Evolutionary conservation across 208 protist genomes (phyloP).

Genomic region (Trypanosoma melophagium): DNA sequence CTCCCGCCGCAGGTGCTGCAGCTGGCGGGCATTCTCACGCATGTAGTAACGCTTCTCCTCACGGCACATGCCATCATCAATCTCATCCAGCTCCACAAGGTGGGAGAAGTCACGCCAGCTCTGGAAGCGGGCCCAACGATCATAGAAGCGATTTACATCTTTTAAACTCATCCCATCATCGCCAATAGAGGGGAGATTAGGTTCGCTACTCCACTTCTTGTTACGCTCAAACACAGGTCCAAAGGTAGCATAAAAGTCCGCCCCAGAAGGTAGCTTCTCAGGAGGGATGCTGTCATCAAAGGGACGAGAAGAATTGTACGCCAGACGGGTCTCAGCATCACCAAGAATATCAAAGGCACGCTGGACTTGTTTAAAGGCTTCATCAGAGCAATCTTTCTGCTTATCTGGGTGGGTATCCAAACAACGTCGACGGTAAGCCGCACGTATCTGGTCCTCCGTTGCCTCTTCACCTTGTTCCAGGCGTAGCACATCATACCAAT

Average conservation of each 20-base stretch:
- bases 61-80: conserved; percentile 89
- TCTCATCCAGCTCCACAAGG: conserved; percentile 91
- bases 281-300: conserved; percentile 94
- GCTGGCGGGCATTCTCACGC: conserved; percentile 93
- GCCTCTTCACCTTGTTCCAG: conserved; percentile 57
- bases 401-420: conserved; percentile 97
- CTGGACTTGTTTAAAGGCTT: conserved; percentile 93
- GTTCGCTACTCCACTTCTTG: conserved; percentile 81
- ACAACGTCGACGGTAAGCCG: conserved; percentile 91
- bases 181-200: conserved; percentile 76
- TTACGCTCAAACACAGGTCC: conserved; percentile 92
- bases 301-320: conserved; percentile 93
- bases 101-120: conserved; percentile 96
- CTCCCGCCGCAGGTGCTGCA: conserved; percentile 76
- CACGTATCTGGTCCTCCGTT: conserved; percentile 70
- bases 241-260: conserved; percentile 91
- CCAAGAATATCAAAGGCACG: conserved; percentile 94
- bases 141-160: conserved; percentile 93
- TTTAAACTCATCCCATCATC: conserved; percentile 53
- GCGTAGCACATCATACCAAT: conserved; percentile 89
- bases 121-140: conserved; percentile 93
- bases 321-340: conserved; percentile 81
- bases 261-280: conserved; percentile 44
- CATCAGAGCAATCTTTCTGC: conserved; percentile 79
- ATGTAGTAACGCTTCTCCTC: conserved; percentile 97